These are phyloP conservation scores for Ophiocordyceps camponoti-floridani DNA, from an alignment of 2,329 filamentous ascomycete species.

Conservation along the genomic window DNA sequence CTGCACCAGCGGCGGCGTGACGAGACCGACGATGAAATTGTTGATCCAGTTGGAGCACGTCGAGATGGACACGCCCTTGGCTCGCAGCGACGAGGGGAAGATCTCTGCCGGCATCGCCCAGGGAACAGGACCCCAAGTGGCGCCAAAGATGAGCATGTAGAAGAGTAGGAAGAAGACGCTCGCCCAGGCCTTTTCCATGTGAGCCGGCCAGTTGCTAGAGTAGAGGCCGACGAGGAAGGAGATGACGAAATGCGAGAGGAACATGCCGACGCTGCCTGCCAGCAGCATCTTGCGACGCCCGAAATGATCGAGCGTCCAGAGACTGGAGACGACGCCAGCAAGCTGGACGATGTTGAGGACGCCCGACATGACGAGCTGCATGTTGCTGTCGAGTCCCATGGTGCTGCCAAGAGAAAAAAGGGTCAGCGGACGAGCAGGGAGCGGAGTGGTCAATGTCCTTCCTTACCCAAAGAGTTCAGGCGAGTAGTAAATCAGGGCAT, in stretches of 20 bases:
- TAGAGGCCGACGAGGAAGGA: conserved; percentile 10
- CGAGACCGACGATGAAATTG: conserved; percentile 43
- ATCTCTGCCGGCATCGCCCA: conserved; percentile 36
- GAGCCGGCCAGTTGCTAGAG: conserved; percentile 7
- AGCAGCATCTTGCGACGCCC: conserved; percentile 10
- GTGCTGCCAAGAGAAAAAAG: conserved; percentile 8
- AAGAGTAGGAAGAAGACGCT: conserved; percentile 19
- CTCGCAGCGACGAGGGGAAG: conserved; percentile 40
- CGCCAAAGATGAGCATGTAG: conserved; percentile 42
- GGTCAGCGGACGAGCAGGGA: background rate
- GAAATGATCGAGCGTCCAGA: conserved; percentile 21
- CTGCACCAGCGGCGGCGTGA: conserved; percentile 40
- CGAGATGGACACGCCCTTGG: conserved; percentile 43
- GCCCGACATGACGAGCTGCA: conserved; percentile 14
- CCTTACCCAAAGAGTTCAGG: conserved; percentile 33
- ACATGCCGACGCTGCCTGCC: conserved; percentile 9
- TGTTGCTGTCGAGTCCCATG: conserved; percentile 25
- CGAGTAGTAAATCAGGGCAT: conserved; percentile 36
- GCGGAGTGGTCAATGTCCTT: no score
- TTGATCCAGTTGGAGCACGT: conserved; percentile 43
- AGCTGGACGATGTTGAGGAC: conserved; percentile 13
- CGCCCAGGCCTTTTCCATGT: conserved; percentile 10
- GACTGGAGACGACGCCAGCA: conserved; percentile 20
- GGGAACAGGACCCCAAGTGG: conserved; percentile 34
- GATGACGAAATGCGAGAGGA: conserved; percentile 9